Percentiles rank a stretch among this genome's conserved stretches.
Conservation (phyloP, 1,284 basidiomycete species). For the Cryptococcus amylolentus region DNA sequence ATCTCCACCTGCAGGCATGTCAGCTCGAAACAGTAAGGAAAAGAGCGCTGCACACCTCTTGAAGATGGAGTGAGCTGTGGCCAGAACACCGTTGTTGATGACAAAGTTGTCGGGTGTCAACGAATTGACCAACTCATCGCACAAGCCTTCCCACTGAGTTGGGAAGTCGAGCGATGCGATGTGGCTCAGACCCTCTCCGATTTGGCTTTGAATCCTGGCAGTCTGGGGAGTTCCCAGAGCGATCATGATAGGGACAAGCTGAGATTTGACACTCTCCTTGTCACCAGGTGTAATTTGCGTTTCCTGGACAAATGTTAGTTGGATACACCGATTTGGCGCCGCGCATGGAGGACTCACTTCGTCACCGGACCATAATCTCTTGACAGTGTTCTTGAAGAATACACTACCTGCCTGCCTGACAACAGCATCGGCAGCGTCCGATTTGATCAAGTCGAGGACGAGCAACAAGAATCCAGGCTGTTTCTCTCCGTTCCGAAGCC, state of each 20-base stretch:
- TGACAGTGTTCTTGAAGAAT: slow-evolving; percentile 84
- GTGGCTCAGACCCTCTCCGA: slow-evolving; percentile 82
- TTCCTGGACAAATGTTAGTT: slow-evolving; percentile 19
- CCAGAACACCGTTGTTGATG: slow-evolving; percentile 82
- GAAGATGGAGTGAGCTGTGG: slow-evolving; percentile 95
- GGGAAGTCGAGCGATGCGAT: slow-evolving; percentile 88
- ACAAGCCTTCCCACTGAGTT: slow-evolving; percentile 72
- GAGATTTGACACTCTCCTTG: slow-evolving; percentile 53
- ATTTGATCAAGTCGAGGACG: slow-evolving; percentile 64
- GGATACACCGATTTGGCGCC: background rate
- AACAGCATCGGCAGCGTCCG: slow-evolving; percentile 54
- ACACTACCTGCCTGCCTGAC: slow-evolving; percentile 76
- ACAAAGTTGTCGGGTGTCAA: slow-evolving; percentile 74
- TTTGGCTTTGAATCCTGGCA: slow-evolving; percentile 60
- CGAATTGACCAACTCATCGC: slow-evolving; percentile 80
- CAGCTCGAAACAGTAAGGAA: background rate
- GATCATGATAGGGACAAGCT: slow-evolving; percentile 56
- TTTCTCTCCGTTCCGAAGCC: slow-evolving; percentile 61
- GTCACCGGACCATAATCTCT: slow-evolving; percentile 67
- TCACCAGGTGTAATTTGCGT: slow-evolving; percentile 42
- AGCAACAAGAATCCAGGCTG: slow-evolving; percentile 78
- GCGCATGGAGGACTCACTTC: slow-evolving; percentile 58
- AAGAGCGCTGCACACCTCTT: slow-evolving; percentile 51
- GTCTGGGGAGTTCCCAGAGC: slow-evolving; percentile 50
- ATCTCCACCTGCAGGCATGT: slow-evolving; percentile 63